Evolutionary conservation across 257 asterid species (phyloP).

Genomic region (Nicotiana knightiana): DNA sequence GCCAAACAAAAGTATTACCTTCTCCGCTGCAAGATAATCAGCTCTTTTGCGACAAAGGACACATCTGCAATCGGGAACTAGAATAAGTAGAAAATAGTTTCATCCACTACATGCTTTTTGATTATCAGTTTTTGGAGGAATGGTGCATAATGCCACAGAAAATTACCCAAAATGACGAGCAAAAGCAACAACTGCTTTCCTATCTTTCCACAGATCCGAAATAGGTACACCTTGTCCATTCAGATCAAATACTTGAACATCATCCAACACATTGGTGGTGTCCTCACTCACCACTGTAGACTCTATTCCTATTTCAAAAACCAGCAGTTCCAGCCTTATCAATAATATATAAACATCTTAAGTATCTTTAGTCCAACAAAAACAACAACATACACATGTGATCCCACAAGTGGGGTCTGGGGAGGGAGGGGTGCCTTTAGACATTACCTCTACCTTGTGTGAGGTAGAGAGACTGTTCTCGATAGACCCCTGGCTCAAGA

Average conservation of each 20-base stretch:
- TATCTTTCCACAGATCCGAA: constrained; percentile 88
- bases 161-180: constrained; percentile 96
- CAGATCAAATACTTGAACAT: constrained; percentile 54
- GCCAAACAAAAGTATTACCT: constrained; percentile 39
- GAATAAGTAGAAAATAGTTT: neutral
- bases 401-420: too few species aligned
- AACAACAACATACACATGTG: too few species aligned
- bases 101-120: neutral
- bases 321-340: neutral
- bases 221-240: constrained; percentile 55
- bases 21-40: constrained; percentile 71
- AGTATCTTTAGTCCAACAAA: neutral
- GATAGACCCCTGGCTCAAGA: too few species aligned
- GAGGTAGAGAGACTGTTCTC: too few species aligned
- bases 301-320: constrained; percentile 36
- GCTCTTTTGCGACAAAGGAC: constrained; percentile 93
- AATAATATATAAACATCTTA: neutral
- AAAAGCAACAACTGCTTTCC: constrained; percentile 93
- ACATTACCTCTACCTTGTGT: too few species aligned
- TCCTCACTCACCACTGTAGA: constrained; percentile 35
- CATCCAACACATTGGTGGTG: constrained; percentile 43
- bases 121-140: neutral
- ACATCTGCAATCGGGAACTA: constrained; percentile 49
- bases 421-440: too few species aligned
- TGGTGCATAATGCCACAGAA: neutral